Percentiles rank a stretch among this genome's conserved stretches.
Evolutionary conservation across 305 asterid species (phyloP).

Genomic region (Fraxinus nigra): DNA sequence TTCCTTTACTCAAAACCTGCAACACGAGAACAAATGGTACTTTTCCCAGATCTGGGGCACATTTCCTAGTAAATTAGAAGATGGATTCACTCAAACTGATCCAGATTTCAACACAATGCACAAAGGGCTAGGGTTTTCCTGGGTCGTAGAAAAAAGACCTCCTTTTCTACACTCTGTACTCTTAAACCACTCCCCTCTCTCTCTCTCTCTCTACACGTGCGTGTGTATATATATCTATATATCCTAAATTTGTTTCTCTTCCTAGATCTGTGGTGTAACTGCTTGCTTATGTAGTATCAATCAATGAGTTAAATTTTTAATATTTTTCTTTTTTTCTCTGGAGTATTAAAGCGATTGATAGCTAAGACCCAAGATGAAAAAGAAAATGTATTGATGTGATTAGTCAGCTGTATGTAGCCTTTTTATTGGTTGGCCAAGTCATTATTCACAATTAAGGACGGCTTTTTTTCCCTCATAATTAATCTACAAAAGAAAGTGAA

Average conservation of each 20-base stretch:
- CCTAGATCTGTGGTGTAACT: not conserved
- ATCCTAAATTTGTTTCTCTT: not conserved
- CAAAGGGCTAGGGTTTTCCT: conserved; percentile 48
- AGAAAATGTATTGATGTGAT: not conserved
- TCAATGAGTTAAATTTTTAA: not conserved
- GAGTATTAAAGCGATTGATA: not conserved
- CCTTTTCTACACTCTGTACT: conserved; percentile 22
- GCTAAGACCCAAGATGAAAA: not conserved
- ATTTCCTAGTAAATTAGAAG: conserved; percentile 20
- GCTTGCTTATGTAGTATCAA: not conserved
- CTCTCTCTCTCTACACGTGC: not conserved
- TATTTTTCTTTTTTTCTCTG: not conserved
- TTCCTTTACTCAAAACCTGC: conserved; percentile 27
- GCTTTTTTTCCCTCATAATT: not conserved
- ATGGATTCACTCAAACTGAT: conserved; percentile 21
- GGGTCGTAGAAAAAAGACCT: conserved; percentile 26
- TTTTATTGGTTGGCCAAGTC: not conserved
- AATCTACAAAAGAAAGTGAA: not conserved
- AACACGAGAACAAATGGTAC: conserved; percentile 24
- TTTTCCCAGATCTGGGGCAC: conserved; percentile 46
- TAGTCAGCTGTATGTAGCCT: not conserved
- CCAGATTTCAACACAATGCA: conserved; percentile 35
- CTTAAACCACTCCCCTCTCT: conserved; percentile 15
- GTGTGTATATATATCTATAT: not conserved
- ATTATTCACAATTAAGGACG: not conserved